These are phyloP conservation scores for Alternaria atra DNA, from an alignment of 2,329 filamentous ascomycete genomes.

Conservation along the genomic window DNA sequence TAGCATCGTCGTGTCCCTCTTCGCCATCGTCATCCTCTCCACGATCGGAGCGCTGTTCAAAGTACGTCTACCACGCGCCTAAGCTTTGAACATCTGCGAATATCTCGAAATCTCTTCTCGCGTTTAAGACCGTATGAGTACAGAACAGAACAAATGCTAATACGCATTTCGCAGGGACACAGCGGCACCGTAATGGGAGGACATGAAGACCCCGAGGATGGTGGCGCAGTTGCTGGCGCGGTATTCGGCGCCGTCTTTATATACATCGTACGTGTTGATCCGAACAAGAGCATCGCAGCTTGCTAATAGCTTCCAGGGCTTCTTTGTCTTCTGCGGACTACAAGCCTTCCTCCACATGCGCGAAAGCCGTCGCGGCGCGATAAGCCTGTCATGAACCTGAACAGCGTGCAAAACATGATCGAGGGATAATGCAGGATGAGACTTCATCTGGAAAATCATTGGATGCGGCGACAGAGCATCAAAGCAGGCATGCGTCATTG, in stretches of 20 bases:
- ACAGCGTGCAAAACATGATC: neutral
- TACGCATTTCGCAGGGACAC: slow-evolving; percentile 58
- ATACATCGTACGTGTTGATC: slow-evolving; percentile 77
- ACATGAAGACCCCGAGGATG: slow-evolving; percentile 73
- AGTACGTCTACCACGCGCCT: slow-evolving; percentile 52
- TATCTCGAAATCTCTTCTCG: neutral
- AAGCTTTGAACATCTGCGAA: neutral
- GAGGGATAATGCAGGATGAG: neutral
- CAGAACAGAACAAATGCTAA: slow-evolving; percentile 27
- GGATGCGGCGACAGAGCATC: neutral
- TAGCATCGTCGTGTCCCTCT: slow-evolving; percentile 75
- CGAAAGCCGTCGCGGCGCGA: slow-evolving; percentile 83
- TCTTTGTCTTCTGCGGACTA: slow-evolving; percentile 89
- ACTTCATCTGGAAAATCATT: neutral
- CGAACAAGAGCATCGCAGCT: neutral
- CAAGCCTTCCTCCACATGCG: slow-evolving; percentile 88
- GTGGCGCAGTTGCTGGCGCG: slow-evolving; percentile 79
- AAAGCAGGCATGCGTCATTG: neutral
- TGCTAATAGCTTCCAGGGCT: slow-evolving; percentile 61
- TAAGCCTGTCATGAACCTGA: slow-evolving; percentile 69
- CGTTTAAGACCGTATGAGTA: neutral
- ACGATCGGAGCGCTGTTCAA: slow-evolving; percentile 77
- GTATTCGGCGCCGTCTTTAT: slow-evolving; percentile 89
- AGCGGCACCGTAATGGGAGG: slow-evolving; percentile 87
- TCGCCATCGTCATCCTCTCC: slow-evolving; percentile 71